Conservation (phyloP, 495 filamentous ascomycete species). For the Haplographium delicatum region DNA sequence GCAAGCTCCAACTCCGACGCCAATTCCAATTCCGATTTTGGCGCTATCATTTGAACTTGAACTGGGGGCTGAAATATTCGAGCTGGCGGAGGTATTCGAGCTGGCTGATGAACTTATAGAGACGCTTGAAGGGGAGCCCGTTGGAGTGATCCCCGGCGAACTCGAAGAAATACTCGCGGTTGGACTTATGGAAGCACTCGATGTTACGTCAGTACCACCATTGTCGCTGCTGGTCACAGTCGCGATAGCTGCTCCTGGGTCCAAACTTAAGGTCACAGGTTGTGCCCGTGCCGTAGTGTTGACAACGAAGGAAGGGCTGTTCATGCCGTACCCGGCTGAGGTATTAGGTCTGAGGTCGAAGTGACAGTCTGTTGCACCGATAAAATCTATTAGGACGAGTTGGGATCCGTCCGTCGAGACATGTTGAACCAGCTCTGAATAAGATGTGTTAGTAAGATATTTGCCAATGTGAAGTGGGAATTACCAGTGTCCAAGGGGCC, state of each 20-base stretch:
- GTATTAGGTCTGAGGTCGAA: constrained; percentile 12
- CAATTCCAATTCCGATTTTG: constrained; percentile 1
- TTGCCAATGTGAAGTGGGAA: not conserved
- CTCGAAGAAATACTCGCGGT: too few species aligned
- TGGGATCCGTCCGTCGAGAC: constrained; percentile 5
- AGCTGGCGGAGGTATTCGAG: not conserved
- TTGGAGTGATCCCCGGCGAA: too few species aligned
- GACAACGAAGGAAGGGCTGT: constrained; percentile 3
- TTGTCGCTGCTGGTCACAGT: too few species aligned
- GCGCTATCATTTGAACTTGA: not conserved
- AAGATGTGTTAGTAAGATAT: not conserved
- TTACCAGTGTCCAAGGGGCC: not conserved
- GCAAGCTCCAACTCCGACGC: not conserved
- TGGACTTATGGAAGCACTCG: too few species aligned
- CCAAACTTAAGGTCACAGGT: not conserved
- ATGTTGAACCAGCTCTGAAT: not conserved
- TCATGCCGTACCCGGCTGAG: constrained; percentile 2
- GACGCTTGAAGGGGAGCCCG: too few species aligned
- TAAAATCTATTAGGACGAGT: constrained; percentile 2
- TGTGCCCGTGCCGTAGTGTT: not conserved
- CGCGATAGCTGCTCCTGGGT: not conserved
- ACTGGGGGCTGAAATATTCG: not conserved
- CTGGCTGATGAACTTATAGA: not conserved
- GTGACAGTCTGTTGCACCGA: not conserved
- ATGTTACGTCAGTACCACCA: too few species aligned